These are phyloP conservation scores for Aureoboletus auriporus DNA, from an alignment of 768 basidiomycete genomes.

Conservation along the genomic window DNA sequence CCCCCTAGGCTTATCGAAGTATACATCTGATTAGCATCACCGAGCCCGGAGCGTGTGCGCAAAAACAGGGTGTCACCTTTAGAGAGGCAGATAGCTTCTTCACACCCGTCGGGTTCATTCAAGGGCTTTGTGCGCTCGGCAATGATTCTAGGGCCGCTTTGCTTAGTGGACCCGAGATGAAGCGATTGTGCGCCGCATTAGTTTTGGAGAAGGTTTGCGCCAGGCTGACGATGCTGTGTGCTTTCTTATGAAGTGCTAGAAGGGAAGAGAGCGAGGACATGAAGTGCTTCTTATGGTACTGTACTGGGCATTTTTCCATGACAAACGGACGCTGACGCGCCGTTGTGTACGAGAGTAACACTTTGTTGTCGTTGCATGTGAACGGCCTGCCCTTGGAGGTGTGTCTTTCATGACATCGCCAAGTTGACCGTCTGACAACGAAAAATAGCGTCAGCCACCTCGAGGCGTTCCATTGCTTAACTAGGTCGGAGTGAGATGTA, in stretches of 20 bases:
- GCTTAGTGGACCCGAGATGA: conserved; percentile 32
- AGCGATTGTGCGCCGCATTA: conserved; percentile 46
- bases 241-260: conserved; percentile 44
- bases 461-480: no score
- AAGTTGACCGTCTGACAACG: no score
- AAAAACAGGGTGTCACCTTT: conserved; percentile 54
- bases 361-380: conserved; percentile 65
- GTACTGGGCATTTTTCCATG: conserved; percentile 11
- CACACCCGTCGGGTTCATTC: conserved; percentile 58
- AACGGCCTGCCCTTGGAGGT: conserved; percentile 52
- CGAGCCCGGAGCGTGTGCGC: conserved; percentile 57
- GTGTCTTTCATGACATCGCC: no score
- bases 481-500: no score
- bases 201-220: background rate
- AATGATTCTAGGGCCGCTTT: conserved; percentile 45
- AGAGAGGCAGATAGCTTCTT: conserved; percentile 60
- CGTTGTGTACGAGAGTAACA: conserved; percentile 52
- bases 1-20: conserved; percentile 59
- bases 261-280: conserved; percentile 66
- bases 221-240: background rate
- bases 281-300: conserved; percentile 71
- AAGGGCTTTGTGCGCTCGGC: conserved; percentile 43
- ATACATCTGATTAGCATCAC: conserved; percentile 47
- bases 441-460: no score
- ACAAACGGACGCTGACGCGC: background rate